Percentiles rank a stretch among this genome's conserved stretches.
phyloP scores from a whole-genome alignment of 1,284 basidiomycete genomes.

The Vanrija sp. region DNA sequence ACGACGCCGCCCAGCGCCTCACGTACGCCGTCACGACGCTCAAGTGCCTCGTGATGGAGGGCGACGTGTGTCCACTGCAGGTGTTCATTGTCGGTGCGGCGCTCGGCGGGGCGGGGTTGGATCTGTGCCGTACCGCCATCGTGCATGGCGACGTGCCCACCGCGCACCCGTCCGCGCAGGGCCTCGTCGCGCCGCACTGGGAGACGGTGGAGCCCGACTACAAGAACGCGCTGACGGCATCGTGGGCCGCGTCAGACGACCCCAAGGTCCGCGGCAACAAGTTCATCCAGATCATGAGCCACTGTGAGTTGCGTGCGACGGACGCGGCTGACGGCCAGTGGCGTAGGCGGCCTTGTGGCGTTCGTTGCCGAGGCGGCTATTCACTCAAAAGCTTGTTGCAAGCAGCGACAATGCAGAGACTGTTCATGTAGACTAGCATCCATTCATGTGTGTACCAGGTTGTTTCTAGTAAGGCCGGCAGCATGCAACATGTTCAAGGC shows the following conservation, averaged over 20 bases:
- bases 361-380: too few relatives aligned
- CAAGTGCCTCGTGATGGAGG: conserved; percentile 11
- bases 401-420: too few relatives aligned
- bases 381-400: too few relatives aligned
- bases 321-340: too few relatives aligned
- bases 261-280: conserved; percentile 7
- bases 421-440: too few relatives aligned
- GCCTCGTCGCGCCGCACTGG: conserved; percentile 1
- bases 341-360: too few relatives aligned
- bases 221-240: conserved; percentile 1
- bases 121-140: conserved; percentile 19
- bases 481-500: too few relatives aligned
- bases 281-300: conserved; percentile 7
- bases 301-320: not conserved
- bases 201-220: not conserved
- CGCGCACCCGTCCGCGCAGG: too few relatives aligned
- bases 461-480: too few relatives aligned
- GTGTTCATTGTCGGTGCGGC: conserved; percentile 13
- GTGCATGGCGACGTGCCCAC: conserved; percentile 7
- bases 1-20: conserved; percentile 1
- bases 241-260: not conserved
- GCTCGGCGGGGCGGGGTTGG: conserved; percentile 2
- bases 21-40: conserved; percentile 3
- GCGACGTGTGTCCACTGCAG: conserved; percentile 9
- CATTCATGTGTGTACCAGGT: too few relatives aligned